phyloP scores from a whole-genome alignment of 208 protist genomes.

The Leishmania aethiopica region DNA sequence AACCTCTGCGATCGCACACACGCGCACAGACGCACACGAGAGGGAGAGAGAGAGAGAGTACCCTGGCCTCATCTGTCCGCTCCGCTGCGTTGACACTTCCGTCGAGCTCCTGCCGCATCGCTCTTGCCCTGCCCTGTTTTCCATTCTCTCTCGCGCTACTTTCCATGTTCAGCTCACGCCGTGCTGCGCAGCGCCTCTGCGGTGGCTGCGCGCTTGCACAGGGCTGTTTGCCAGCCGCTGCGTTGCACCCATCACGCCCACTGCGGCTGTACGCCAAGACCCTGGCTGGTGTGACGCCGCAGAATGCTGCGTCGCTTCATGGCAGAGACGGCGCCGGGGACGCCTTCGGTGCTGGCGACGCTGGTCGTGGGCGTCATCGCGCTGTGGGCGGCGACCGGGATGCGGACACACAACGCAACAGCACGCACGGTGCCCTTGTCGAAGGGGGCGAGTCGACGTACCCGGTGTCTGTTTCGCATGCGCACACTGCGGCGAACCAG shows the following conservation, averaged over 20 bases:
- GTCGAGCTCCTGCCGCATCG: no score
- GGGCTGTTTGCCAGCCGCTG: background rate
- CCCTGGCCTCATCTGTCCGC: no score
- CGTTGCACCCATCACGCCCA: background rate
- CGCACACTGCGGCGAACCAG: background rate
- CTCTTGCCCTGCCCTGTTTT: background rate
- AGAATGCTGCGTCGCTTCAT: background rate
- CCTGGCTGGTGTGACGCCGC: background rate
- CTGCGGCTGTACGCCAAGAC: background rate
- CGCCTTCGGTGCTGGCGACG: background rate
- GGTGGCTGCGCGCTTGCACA: background rate
- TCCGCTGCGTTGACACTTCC: no score
- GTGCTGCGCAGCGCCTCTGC: constrained; percentile 2
- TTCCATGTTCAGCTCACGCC: background rate
- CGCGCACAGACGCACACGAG: no score
- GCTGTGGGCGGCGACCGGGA: background rate
- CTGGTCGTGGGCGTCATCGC: background rate
- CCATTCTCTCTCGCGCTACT: background rate
- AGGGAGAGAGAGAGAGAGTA: no score
- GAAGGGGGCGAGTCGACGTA: background rate
- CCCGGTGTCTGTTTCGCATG: constrained; percentile 3
- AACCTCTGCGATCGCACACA: background rate
- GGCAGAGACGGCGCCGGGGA: background rate
- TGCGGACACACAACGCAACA: background rate
- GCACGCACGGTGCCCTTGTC: background rate